A percentile compares a stretch with the other conserved stretches of the same genome.
Evolutionary conservation across 73 alveolate genomes (phyloP).

Genomic region (Symbiodinium pilosum): DNA sequence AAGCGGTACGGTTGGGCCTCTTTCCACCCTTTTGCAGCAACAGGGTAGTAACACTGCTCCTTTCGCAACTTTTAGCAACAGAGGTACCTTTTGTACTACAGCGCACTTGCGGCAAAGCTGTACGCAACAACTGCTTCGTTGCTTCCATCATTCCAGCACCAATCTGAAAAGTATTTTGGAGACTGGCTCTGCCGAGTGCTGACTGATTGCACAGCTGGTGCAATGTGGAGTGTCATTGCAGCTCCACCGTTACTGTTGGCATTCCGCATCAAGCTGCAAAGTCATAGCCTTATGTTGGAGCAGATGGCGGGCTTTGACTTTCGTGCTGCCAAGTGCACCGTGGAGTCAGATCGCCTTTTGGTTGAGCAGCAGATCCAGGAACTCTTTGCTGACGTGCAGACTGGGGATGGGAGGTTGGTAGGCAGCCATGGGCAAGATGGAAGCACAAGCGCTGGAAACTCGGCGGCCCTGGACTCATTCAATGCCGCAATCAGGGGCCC

Average conservation of each 20-base stretch:
- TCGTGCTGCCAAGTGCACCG: neutral
- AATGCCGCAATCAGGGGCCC: conserved; percentile 20
- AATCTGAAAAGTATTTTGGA: no score
- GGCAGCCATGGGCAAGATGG: neutral
- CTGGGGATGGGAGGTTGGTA: no score
- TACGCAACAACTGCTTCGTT: no score
- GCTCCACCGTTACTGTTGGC: neutral
- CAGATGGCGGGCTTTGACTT: neutral
- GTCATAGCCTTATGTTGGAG: neutral
- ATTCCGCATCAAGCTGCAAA: neutral
- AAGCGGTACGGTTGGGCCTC: no score
- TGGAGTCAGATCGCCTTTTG: neutral
- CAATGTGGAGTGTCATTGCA: neutral
- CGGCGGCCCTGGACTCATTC: neutral
- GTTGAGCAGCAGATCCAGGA: neutral
- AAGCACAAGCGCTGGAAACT: neutral
- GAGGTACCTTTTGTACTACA: no score
- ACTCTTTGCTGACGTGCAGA: neutral
- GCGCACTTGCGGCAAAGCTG: no score
- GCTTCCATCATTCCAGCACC: no score
- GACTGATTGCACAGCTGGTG: neutral
- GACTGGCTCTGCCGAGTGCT: no score
- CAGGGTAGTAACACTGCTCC: no score
- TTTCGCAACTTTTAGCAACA: no score
- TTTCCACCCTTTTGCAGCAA: no score